Evolutionary conservation across 2,329 filamentous ascomycete genomes (phyloP), one percentile per base, ranked within the genome.

Genomic region (Cercospora citrullina): DNA sequence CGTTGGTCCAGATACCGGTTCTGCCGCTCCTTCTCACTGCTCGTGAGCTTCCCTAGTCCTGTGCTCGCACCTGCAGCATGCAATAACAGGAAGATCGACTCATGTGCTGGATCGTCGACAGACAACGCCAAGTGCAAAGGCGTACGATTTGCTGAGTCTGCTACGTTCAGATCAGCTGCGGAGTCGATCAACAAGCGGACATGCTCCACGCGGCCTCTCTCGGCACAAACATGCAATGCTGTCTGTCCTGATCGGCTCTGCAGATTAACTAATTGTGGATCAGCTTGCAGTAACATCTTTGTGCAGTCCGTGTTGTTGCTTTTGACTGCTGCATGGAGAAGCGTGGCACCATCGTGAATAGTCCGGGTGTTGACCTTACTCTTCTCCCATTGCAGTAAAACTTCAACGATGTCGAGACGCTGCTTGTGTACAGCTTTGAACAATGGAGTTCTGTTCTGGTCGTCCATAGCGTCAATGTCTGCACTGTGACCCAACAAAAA

Each of bases 1-100:
- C 53, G 23, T 58, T 58, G n/a, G 53, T 58, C 53, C 53, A 58
- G 53, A 30, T 33, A 58, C 14, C 53, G 53, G 26, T 58, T 58
- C 26, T 58, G 53, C 53, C 53, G 53, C 53, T 58, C 26, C 12
- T 18, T 30, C n/a, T 58, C 53, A 30, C 30, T 58, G 26, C 21
- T 58, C 26, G 26, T 33, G 53, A 58, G 53, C 30, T 30, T 33
- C 9, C 30, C 26, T 9, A 31, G 23, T n/a, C 53, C 53, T n/a
- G 53, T 58, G n/a, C 53, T 58, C 26, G 53, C 53, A 58, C 14
- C 26, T 12, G 53, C 53, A 30, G 53, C 53, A 58, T 58, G 53
- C 53, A 58, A n/a, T 30, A 30, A 30, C 14, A 30, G 23, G 30
- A 58, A 58, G 7, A 58, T 26, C 16, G 28, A 58, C 30, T 58